These are phyloP conservation scores for Sordariomycetes sp. DNA, from an alignment of 2,329 filamentous ascomycete species.

Conservation along the genomic window DNA sequence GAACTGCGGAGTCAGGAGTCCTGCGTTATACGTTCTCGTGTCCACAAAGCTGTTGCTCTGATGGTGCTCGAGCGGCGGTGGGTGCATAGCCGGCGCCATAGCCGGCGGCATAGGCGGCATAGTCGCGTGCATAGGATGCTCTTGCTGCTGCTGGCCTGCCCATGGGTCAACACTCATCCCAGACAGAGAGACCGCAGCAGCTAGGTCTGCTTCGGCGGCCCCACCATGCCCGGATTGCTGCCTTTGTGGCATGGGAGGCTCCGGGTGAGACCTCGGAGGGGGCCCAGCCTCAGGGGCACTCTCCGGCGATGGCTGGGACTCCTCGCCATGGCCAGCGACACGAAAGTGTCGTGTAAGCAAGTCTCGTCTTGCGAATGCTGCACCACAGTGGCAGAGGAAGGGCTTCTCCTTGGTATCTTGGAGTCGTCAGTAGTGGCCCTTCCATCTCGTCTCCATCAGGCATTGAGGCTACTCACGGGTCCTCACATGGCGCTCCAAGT, in stretches of 20 bases:
- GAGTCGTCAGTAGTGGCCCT: constrained; percentile 1
- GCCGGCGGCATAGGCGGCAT: not conserved
- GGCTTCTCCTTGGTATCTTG: constrained; percentile 39
- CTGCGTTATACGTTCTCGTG: constrained; percentile 14
- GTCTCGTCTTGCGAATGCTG: constrained; percentile 33
- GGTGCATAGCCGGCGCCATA: not conserved
- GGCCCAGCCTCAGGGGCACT: no score
- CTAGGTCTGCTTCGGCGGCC: constrained; percentile 12
- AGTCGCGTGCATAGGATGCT: no score
- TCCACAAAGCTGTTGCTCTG: constrained; percentile 1
- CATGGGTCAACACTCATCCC: constrained; percentile 17
- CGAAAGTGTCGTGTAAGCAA: constrained; percentile 33
- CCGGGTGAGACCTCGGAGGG: no score
- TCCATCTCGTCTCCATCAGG: not conserved
- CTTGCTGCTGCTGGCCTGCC: not conserved
- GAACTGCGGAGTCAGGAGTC: constrained; percentile 10
- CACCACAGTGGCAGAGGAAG: constrained; percentile 32
- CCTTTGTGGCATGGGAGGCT: no score
- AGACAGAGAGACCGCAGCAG: constrained; percentile 20
- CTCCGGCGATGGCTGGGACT: constrained; percentile 14
- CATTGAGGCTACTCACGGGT: constrained; percentile 25
- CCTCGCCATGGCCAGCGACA: constrained; percentile 21
- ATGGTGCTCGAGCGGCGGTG: not conserved
- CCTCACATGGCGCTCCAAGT: constrained; percentile 34
- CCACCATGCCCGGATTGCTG: not conserved